Evolutionary conservation across 1,284 basidiomycete species (phyloP), one percentile per base, ranked within the genome.

Genomic region (Cutaneotrichosporon sp.): DNA sequence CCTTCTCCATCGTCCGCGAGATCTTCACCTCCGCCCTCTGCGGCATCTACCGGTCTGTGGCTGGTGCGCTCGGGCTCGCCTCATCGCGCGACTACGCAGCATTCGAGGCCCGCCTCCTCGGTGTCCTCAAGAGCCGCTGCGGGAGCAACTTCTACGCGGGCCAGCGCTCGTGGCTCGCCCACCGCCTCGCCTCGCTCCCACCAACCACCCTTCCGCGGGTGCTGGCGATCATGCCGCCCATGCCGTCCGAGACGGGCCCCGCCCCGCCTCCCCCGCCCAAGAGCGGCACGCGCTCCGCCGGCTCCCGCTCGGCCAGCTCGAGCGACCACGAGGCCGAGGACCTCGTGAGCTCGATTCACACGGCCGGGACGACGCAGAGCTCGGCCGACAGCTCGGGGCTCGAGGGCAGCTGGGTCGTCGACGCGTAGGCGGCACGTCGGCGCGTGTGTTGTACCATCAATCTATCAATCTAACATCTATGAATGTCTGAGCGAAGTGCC

Each of bases 271-370:
- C 60, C 0, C 64, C 64, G 2, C 56, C 59, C 10, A 69, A 67
- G 59, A 31, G 47, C 47, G 13, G 60, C 20, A 16, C 53, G 13
- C 42, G 45, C 2, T 42, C 45, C 4, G 33, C 62, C 3, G 38
- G 59, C 8, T 56, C 71, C 6, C 60, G 66, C 18, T 67, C 66
- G 18, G 64, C 67, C 3, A 58, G 60, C 27, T 70, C 68, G 59
- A 70, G 68, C 29, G 74, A 76, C 54, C 72, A 76, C 56, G 74
- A 77, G 51, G 69, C 63, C 7, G 76, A 75, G 51, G 76, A 78
- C 54, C 58, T 78, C 33, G 65, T 64, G 14, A 72, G 69, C 59
- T 76, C 74, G 27, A 68, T 76, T 29, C 75, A 76, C 63, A 75
- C 75, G 0, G 54, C 61, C 7, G 70, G 67, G 24, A 71, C 70